phyloP scores from a whole-genome alignment of 352 stramenopile species.

The Phytophthora ohioensis region DNA sequence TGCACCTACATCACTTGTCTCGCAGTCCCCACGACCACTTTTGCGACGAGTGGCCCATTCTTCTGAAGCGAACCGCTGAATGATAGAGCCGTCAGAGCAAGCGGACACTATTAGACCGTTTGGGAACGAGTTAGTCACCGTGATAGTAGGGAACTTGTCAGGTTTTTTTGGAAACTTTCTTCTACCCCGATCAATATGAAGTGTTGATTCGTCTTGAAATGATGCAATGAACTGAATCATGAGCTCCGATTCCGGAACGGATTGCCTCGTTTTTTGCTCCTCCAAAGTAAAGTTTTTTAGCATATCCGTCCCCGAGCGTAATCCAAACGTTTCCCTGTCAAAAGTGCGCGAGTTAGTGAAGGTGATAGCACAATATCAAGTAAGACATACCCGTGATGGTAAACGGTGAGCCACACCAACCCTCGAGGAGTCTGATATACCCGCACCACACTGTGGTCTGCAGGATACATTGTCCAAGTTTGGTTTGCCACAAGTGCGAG shows the following conservation, averaged over 20 bases:
- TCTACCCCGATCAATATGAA: constrained; percentile 52
- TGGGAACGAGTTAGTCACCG: constrained; percentile 53
- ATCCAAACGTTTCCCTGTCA: constrained; percentile 65
- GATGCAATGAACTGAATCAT: constrained; percentile 61
- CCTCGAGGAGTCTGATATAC: constrained; percentile 55
- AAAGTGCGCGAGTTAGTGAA: constrained; percentile 5
- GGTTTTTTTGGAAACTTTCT: constrained; percentile 49
- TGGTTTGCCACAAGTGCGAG: constrained; percentile 56
- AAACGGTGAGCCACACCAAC: constrained; percentile 71
- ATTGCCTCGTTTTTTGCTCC: neutral
- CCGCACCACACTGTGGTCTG: constrained; percentile 72
- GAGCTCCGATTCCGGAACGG: neutral
- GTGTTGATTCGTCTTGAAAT: constrained; percentile 60
- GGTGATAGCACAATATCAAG: neutral
- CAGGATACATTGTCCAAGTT: constrained; percentile 64
- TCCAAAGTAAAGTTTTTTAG: neutral
- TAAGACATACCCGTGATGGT: constrained; percentile 53
- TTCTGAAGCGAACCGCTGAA: constrained; percentile 43
- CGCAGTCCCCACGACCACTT: neutral
- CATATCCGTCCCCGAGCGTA: constrained; percentile 40
- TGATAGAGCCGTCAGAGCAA: constrained; percentile 69
- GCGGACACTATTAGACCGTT: constrained; percentile 62
- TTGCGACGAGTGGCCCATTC: neutral
- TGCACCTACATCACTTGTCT: neutral
- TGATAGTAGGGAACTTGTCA: constrained; percentile 57